Percentiles rank a stretch among this genome's conserved stretches.
Conservation (phyloP, 345 rosid genomes). For the Acer campestre region DNA sequence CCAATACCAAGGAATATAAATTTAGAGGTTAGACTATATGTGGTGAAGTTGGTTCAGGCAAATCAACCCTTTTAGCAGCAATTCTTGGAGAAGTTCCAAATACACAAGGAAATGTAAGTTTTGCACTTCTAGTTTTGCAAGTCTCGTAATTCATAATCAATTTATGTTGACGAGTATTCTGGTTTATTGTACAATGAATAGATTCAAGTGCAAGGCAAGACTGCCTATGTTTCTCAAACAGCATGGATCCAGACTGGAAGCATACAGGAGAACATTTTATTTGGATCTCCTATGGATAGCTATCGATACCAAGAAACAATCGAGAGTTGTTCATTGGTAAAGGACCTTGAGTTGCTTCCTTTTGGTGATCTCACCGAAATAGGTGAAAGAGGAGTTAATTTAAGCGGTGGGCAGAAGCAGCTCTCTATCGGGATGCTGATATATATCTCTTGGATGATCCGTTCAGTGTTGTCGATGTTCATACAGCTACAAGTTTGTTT, state of each 20-base stretch:
- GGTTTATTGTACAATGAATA: constrained; percentile 27
- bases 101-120: constrained; percentile 68
- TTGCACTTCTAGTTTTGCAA: not conserved
- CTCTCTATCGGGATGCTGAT: constrained; percentile 91
- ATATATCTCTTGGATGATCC: constrained; percentile 94
- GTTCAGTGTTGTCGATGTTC: constrained; percentile 95
- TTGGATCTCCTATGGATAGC: constrained; percentile 74
- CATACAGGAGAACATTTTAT: constrained; percentile 76
- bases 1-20: constrained; percentile 62
- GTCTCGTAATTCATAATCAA: not conserved
- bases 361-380: constrained; percentile 90
- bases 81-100: constrained; percentile 88
- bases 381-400: constrained; percentile 96
- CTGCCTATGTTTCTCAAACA: constrained; percentile 89
- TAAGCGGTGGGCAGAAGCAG: constrained; percentile 98
- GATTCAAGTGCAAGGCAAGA: constrained; percentile 76
- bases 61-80: constrained; percentile 87
- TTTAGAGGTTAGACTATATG: constrained; percentile 70
- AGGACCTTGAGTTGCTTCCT: constrained; percentile 90
- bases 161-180: not conserved
- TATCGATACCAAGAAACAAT: constrained; percentile 73
- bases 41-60: constrained; percentile 97
- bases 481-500: constrained; percentile 87
- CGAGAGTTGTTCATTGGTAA: constrained; percentile 73
- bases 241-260: constrained; percentile 98